Conservation (phyloP, 805 yeast genomes). For the Cyberlindnera meyerae region DNA sequence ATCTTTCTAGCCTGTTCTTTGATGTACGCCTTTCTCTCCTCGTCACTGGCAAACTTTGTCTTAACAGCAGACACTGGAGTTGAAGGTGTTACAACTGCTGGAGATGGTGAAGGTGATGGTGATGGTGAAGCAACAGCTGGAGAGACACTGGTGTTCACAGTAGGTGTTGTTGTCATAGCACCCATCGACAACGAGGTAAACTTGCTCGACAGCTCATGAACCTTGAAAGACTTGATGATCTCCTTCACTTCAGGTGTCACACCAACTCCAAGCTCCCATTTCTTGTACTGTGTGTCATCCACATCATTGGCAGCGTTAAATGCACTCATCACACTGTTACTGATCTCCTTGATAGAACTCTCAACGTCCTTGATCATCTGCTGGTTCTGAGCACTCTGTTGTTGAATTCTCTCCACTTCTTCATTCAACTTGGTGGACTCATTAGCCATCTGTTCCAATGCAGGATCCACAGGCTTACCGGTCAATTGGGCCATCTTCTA, state of each 20-base stretch:
- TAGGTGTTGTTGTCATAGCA: no score
- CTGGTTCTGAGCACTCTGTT: constrained; percentile 52
- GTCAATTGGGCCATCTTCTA: constrained; percentile 91
- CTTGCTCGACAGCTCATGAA: constrained; percentile 17
- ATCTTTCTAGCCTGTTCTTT: constrained; percentile 75
- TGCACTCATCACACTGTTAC: constrained; percentile 32
- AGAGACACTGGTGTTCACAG: no score
- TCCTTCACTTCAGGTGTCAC: constrained; percentile 46
- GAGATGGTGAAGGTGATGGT: constrained; percentile 7
- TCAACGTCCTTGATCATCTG: constrained; percentile 65
- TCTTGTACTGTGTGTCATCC: constrained; percentile 35
- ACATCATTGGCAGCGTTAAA: constrained; percentile 15
- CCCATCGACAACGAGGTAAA: constrained; percentile 11
- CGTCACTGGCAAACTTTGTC: constrained; percentile 33
- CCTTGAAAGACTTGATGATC: constrained; percentile 21
- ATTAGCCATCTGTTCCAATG: constrained; percentile 30
- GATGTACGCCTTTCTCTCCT: constrained; percentile 69
- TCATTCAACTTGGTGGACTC: constrained; percentile 39
- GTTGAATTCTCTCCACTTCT: constrained; percentile 44
- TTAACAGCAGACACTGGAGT: constrained; percentile 2
- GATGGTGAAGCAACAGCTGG: constrained; percentile 5
- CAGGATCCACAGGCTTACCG: constrained; percentile 53
- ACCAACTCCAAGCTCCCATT: constrained; percentile 83
- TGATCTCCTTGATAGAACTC: constrained; percentile 60
- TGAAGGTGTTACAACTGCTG: neutral